phyloP scores from a whole-genome alignment of 1,284 basidiomycete species.

The Anthracocystis setariae region DNA sequence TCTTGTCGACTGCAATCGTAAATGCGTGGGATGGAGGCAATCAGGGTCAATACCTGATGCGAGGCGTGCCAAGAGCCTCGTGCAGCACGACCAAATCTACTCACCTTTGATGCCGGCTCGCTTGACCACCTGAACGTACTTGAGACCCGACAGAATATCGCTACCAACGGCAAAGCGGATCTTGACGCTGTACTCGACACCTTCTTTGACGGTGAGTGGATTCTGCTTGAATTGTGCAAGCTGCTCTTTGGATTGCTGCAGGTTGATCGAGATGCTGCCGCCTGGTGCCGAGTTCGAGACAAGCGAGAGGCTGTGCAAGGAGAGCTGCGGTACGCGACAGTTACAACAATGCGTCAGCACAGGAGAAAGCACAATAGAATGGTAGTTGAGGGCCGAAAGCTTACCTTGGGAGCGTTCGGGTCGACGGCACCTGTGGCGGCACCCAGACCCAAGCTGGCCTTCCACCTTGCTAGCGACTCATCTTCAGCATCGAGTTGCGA shows the following conservation, averaged over 20 bases:
- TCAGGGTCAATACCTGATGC: background rate
- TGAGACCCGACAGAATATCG: constrained; percentile 83
- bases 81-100: background rate
- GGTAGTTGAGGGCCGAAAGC: background rate
- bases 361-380: too few species aligned
- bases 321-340: constrained; percentile 32
- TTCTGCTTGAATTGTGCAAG: constrained; percentile 71
- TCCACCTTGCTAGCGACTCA: constrained; percentile 83
- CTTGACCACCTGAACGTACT: constrained; percentile 82
- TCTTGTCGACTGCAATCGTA: constrained; percentile 77
- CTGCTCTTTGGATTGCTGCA: constrained; percentile 69
- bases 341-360: background rate
- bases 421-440: constrained; percentile 68
- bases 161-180: constrained; percentile 80
- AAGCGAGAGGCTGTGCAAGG: constrained; percentile 69
- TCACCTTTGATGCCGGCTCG: constrained; percentile 73
- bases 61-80: too few species aligned
- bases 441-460: constrained; percentile 84
- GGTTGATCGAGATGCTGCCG: constrained; percentile 69
- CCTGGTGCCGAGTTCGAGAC: constrained; percentile 68
- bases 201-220: constrained; percentile 74
- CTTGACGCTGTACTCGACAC: constrained; percentile 79
- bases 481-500: constrained; percentile 80
- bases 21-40: background rate
- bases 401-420: constrained; percentile 60